Evolutionary conservation across 1,284 basidiomycete species (phyloP), one percentile per base, ranked within the genome.

Genomic region (Nidula niveotomentosa): DNA sequence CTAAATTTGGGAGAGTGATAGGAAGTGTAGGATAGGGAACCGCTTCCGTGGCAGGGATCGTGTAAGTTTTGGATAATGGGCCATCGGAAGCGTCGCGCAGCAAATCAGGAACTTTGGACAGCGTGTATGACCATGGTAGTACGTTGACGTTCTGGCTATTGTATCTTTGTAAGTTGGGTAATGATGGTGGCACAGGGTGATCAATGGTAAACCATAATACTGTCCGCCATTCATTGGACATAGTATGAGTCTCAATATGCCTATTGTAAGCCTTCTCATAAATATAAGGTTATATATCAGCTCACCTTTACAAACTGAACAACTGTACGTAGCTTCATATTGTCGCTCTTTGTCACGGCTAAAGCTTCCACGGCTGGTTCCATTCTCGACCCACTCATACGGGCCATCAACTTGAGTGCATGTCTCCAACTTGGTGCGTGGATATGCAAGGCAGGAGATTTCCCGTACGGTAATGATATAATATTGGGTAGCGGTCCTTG

Each of bases 171-270:
- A 75, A 71, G 39, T 73, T 71, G 6, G 72, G 75, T 12, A 75
- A 58, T 17, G 73, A 72, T 1, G 75, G 61, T 39, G 87, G 84
- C 1, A 80, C 67, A 2, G 85, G 82, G 60, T 83, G 75, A 61
- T 92, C 90, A 48, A 90, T 81, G 0, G 87, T 86, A 61, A 92
- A 81, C 76, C 89, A 91, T 8, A 91, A 65, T 17, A 91, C 73
- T 8, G 85, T 85, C 52, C 86, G 79, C 90, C 90, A 92, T 34
- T 84, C 80, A 5, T 71, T 63, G 0, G 84, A 78, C 34, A 75
- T 64, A 48, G 78, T 80, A 63, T 86, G 82, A 23, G 84, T 75
- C 87, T 89, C 55, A n/a, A 35, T 37, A 48, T 53, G 18, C 30
- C n/a, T 23, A 23, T 23, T 23, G 23, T 23, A 23, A 23, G 23